Percentiles rank a stretch among this genome's conserved stretches.
Conservation (phyloP, 768 basidiomycete species). For the Postia placenta region DNA sequence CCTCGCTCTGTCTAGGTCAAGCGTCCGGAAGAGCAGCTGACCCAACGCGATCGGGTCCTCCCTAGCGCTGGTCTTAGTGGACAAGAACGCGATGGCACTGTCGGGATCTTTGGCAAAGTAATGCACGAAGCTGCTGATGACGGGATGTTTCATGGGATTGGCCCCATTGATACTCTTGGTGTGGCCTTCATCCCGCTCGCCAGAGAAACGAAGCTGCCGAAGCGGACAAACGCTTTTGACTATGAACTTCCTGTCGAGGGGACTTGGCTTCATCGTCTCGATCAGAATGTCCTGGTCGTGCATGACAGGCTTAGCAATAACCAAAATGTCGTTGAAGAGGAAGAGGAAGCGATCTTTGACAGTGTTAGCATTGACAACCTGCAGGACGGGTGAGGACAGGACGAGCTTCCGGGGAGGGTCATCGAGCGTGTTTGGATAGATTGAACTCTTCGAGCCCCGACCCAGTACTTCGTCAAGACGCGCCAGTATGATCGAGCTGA, state of each 20-base stretch:
- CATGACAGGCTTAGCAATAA: conserved; percentile 86
- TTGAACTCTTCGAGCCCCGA: conserved; percentile 47
- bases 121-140: conserved; percentile 67
- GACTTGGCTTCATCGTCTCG: conserved; percentile 49
- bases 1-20: conserved; percentile 75
- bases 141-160: conserved; percentile 45
- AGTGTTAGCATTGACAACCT: conserved; percentile 90
- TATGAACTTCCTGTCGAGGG: conserved; percentile 68
- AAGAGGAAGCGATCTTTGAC: conserved; percentile 96
- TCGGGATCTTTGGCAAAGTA: conserved; percentile 81
- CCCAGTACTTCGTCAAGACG: conserved; percentile 67
- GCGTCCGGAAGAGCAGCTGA: conserved; percentile 71
- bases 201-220: conserved; percentile 57
- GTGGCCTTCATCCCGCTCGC: conserved; percentile 61
- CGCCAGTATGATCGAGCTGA: conserved; percentile 54
- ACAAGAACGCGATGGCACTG: conserved; percentile 65
- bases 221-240: conserved; percentile 89
- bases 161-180: conserved; percentile 34
- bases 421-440: conserved; percentile 66
- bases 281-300: conserved; percentile 59
- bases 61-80: conserved; percentile 49
- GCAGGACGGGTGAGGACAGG: conserved; percentile 80
- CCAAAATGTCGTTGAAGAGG: conserved; percentile 92
- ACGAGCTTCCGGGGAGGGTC: conserved; percentile 84
- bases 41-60: conserved; percentile 75